Conservation (phyloP, 164 flowering plant species). For the Magnolia changhungtana region DNA sequence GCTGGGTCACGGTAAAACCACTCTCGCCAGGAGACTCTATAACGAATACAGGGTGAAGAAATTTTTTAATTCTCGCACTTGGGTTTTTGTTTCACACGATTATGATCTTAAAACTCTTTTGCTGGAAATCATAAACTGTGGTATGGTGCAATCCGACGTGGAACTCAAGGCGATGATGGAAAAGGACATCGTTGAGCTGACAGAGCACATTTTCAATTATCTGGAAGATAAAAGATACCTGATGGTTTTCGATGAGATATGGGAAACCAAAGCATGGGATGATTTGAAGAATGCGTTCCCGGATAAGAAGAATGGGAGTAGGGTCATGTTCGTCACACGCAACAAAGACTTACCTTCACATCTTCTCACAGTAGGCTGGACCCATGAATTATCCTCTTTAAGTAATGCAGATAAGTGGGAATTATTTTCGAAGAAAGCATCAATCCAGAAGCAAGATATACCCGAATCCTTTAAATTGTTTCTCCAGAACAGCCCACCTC, state of each 20-base stretch:
- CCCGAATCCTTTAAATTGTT: not conserved
- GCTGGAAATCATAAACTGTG: not conserved
- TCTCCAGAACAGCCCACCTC: conserved; percentile 8
- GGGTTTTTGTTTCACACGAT: conserved; percentile 9
- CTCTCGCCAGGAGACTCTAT: conserved; percentile 25
- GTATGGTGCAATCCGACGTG: not conserved
- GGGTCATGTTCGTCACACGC: not conserved
- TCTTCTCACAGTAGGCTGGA: no score
- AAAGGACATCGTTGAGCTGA: not conserved
- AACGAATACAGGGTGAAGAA: conserved; percentile 6
- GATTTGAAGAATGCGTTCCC: not conserved
- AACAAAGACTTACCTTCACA: not conserved
- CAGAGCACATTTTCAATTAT: not conserved
- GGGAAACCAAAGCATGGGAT: not conserved
- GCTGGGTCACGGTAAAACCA: conserved; percentile 18
- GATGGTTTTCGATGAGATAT: not conserved
- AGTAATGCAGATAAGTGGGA: not conserved
- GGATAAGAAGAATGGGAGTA: not conserved
- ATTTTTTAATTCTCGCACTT: conserved; percentile 15
- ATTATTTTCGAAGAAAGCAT: not conserved
- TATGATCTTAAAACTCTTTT: not conserved
- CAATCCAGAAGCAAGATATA: not conserved
- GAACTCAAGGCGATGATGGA: not conserved
- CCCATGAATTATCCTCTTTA: no score
- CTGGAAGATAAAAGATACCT: not conserved